Evolutionary conservation across 257 asterid species (phyloP), one percentile per base, ranked within the genome.

Genomic region (Fraxinus excelsior): DNA sequence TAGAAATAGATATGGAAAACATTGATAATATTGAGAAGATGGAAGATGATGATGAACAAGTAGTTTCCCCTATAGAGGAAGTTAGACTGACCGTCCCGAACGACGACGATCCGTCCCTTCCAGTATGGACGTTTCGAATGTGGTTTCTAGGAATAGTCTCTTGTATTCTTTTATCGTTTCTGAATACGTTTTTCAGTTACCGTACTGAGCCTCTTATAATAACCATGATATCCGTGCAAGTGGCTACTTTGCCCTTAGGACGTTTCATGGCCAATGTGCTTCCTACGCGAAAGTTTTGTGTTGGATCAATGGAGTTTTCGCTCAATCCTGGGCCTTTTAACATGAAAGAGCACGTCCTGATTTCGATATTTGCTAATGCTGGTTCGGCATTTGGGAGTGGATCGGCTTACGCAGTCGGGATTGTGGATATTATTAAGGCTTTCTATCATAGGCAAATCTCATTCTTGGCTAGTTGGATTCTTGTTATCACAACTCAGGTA

Each of bases 71-170:
- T 0, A 66, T 90, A 0, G 97, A 91, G 67, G 75, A 90, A 82
- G 95, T 91, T 49, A 88, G 93, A 16, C 79, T 88, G 3, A 87
- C 91, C 0, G 93, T 91, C 9, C 82, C 90, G 2, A 84, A 78
- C 29, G 74, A 21, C 0, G 95, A 91, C 4, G 93, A 91, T 72
- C 87, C 97, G n/a, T 72, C 85, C 7, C 86, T 83, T 0, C 95
- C 92, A 19, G 91, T 91, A 0, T 91, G 93, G 95, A 91, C 97
- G 1, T 90, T 91, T 12, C 87, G 97, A 7, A 87, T 91, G 93
- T 91, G 95, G 95, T 78, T 84, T 28, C 72, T 90, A 0, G 95
- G 95, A 26, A 0, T 79, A 0, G 0, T 88, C 0, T 91, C 95
- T 0, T 91, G 95, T 71, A 78, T 38, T 25, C 56, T 84, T 2